These are phyloP conservation scores for Chalciporus chontae DNA, from an alignment of 768 basidiomycete genomes.

Conservation along the genomic window DNA sequence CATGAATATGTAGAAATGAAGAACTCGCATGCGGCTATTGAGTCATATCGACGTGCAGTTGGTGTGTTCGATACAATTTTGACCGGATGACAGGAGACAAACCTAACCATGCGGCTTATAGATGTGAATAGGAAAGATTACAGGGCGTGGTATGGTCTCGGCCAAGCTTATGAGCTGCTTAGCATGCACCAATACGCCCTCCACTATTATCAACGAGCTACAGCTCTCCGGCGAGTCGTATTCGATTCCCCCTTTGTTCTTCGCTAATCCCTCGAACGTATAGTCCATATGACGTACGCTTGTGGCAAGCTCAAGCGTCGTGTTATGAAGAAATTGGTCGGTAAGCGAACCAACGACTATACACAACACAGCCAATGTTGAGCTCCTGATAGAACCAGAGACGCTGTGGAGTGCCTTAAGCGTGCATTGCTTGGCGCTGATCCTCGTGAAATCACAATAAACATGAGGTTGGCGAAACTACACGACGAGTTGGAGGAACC, in stretches of 20 bases:
- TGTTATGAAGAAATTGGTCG: slow-evolving; percentile 91
- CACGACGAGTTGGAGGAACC: slow-evolving; percentile 64
- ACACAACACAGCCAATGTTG: not conserved
- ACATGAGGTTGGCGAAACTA: slow-evolving; percentile 70
- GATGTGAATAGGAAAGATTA: slow-evolving; percentile 98
- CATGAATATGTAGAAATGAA: slow-evolving; percentile 99
- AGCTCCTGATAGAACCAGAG: slow-evolving; percentile 55
- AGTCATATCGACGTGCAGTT: slow-evolving; percentile 93
- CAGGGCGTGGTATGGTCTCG: slow-evolving; percentile 97
- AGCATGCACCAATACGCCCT: slow-evolving; percentile 97
- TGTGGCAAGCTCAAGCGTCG: slow-evolving; percentile 93
- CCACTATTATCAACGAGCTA: slow-evolving; percentile 95
- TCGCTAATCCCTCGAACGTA: not conserved
- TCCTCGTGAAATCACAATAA: slow-evolving; percentile 69
- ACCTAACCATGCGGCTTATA: slow-evolving; percentile 29
- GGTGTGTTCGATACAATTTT: slow-evolving; percentile 48
- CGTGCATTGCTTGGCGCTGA: slow-evolving; percentile 84
- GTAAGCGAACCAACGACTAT: slow-evolving; percentile 38
- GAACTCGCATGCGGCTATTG: slow-evolving; percentile 98
- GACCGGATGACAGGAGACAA: not conserved
- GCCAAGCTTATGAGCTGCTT: slow-evolving; percentile 94
- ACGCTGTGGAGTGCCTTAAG: slow-evolving; percentile 89
- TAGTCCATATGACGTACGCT: slow-evolving; percentile 92
- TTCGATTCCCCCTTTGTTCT: not conserved
- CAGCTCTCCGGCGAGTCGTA: slow-evolving; percentile 71